Percentiles rank a stretch among this genome's conserved stretches.
Conservation (phyloP, 2,329 filamentous ascomycete genomes). For the Ophiostoma piceae region DNA sequence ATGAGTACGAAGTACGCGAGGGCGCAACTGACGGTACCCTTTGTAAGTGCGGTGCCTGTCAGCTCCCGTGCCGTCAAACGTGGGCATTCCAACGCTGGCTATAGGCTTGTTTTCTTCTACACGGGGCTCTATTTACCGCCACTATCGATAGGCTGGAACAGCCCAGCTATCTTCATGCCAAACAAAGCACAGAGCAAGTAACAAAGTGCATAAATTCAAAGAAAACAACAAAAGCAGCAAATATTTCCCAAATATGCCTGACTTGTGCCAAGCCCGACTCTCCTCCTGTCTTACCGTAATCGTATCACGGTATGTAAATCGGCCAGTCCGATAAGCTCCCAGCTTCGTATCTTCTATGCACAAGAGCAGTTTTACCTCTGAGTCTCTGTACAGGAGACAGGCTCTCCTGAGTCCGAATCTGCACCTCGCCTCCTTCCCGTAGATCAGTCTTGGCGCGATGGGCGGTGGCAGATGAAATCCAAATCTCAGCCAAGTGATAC, state of each 20-base stretch:
- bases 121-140: background rate
- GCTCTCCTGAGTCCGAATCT: background rate
- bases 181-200: background rate
- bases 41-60: background rate
- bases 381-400: background rate
- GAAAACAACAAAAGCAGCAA: background rate
- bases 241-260: background rate
- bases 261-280: background rate
- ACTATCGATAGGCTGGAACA: background rate
- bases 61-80: background rate
- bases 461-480: background rate
- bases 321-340: background rate
- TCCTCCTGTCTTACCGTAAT: background rate
- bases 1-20: background rate
- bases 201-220: background rate
- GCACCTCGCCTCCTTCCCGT: slow-evolving; percentile 6
- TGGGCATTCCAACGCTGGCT: background rate
- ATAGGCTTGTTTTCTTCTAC: background rate
- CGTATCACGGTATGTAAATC: background rate
- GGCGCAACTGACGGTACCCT: background rate
- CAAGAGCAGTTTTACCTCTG: background rate
- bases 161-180: background rate
- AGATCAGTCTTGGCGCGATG: slow-evolving; percentile 7
- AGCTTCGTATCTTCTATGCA: background rate
- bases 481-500: background rate